Percentiles rank a stretch among this genome's conserved stretches.
These are phyloP conservation scores for Pelargonium myrrhifolium DNA, from an alignment of 441 rosid genomes.

Conservation along the genomic window DNA sequence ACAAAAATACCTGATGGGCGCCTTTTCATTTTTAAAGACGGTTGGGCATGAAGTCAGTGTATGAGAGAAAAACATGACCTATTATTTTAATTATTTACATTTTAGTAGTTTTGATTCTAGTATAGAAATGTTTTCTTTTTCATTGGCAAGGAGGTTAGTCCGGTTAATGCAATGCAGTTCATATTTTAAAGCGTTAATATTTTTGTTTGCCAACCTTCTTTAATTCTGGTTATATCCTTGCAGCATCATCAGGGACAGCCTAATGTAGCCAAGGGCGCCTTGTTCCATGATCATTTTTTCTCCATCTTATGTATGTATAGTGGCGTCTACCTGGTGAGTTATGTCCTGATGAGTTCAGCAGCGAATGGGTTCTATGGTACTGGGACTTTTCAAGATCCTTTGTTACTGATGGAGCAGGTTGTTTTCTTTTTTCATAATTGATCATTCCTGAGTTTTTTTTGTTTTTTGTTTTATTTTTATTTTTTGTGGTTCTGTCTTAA, in stretches of 20 bases:
- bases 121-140: too few species aligned
- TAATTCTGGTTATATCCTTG: conserved; percentile 23
- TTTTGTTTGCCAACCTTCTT: conserved; percentile 11
- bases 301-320: conserved; percentile 66
- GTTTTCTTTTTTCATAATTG: neutral
- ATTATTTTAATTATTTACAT: too few species aligned
- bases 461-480: too few species aligned
- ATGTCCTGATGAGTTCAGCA: conserved; percentile 71
- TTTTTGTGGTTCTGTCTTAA: too few species aligned
- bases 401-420: conserved; percentile 93
- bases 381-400: conserved; percentile 84
- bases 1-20: too few species aligned
- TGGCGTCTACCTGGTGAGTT: conserved; percentile 63
- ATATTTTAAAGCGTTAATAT: neutral
- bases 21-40: too few species aligned
- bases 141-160: too few species aligned
- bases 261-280: conserved; percentile 47
- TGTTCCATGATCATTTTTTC: conserved; percentile 63
- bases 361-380: conserved; percentile 73
- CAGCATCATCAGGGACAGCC: conserved; percentile 52
- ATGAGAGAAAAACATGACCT: too few species aligned
- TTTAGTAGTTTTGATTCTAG: too few species aligned
- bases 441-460: neutral
- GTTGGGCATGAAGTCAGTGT: too few species aligned
- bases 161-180: too few species aligned